Evolutionary conservation across 305 asterid species (phyloP).

Genomic region (Plantago coronopus): DNA sequence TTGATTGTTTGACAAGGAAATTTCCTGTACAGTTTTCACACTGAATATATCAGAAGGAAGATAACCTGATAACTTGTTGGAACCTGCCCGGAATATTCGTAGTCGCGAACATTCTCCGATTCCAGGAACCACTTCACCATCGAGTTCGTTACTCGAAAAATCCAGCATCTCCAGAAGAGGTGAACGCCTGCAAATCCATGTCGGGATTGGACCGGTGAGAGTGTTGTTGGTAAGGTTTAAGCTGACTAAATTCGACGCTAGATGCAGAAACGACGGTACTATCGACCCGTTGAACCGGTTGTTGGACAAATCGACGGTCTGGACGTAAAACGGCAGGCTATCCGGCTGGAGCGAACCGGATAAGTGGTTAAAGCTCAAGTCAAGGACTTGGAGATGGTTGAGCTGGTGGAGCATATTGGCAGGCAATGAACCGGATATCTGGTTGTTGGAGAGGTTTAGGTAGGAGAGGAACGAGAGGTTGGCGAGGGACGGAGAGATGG

Average conservation of each 20-base stretch:
- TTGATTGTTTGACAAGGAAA: constrained; percentile 40
- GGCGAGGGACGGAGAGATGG: constrained; percentile 27
- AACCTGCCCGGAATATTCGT: constrained; percentile 35
- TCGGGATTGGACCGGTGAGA: constrained; percentile 40
- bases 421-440: constrained; percentile 37
- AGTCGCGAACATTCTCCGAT: constrained; percentile 28
- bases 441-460: constrained; percentile 46
- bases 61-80: constrained; percentile 35
- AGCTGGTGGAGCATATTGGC: constrained; percentile 2
- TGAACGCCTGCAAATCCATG: constrained; percentile 33
- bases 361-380: constrained; percentile 23
- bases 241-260: constrained; percentile 20
- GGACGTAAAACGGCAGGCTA: constrained; percentile 23
- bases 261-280: constrained; percentile 18
- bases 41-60: constrained; percentile 37
- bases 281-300: constrained; percentile 44
- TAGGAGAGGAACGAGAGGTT: constrained; percentile 43
- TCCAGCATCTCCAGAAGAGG: constrained; percentile 29
- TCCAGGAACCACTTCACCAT: constrained; percentile 29
- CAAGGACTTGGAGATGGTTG: constrained; percentile 21
- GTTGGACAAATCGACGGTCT: constrained; percentile 38
- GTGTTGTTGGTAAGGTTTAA: constrained; percentile 45
- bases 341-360: constrained; percentile 10
- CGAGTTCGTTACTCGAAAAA: constrained; percentile 38
- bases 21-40: constrained; percentile 22